These are phyloP conservation scores for Nitzschia sp. DNA, from an alignment of 108 stramenopile species.

Conservation along the genomic window DNA sequence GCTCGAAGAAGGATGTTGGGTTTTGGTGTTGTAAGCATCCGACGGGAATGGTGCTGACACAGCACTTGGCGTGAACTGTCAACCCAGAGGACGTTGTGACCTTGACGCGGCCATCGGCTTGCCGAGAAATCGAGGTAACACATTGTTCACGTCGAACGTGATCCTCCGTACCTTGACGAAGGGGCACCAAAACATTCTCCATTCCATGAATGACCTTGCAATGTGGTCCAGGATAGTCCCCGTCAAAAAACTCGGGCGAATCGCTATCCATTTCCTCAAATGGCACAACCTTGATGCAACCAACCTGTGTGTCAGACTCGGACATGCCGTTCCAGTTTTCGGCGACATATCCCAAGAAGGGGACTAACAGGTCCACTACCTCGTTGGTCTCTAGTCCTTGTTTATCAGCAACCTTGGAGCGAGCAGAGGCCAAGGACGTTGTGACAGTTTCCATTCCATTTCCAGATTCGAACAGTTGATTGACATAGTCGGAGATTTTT, in stretches of 20 bases:
- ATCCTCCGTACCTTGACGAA: slow-evolving; percentile 9
- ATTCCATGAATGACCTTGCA: slow-evolving; percentile 53
- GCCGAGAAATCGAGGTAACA: slow-evolving; percentile 6
- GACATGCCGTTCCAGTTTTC: slow-evolving; percentile 50
- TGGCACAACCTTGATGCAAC: slow-evolving; percentile 7
- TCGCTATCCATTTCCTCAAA: slow-evolving; percentile 1
- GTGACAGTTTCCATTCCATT: slow-evolving; percentile 28
- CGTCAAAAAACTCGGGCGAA: neutral
- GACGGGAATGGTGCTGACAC: slow-evolving; percentile 51
- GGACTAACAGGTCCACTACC: slow-evolving; percentile 9
- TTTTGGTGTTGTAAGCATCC: slow-evolving; percentile 40
- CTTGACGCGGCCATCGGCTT: slow-evolving; percentile 13
- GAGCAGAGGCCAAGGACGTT: slow-evolving; percentile 20
- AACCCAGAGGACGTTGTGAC: slow-evolving; percentile 36
- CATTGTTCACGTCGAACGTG: neutral
- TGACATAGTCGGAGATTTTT: slow-evolving; percentile 17
- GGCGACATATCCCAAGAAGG: slow-evolving; percentile 18
- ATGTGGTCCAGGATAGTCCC: slow-evolving; percentile 58
- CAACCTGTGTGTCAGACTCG: slow-evolving; percentile 32
- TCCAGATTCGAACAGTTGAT: slow-evolving; percentile 21
- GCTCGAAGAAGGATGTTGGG: slow-evolving; percentile 24
- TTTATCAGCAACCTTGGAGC: neutral
- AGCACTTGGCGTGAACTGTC: slow-evolving; percentile 36
- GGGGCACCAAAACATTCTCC: slow-evolving; percentile 39
- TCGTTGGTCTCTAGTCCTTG: neutral